Conservation (phyloP, 768 basidiomycete species). For the Russula virescens region DNA sequence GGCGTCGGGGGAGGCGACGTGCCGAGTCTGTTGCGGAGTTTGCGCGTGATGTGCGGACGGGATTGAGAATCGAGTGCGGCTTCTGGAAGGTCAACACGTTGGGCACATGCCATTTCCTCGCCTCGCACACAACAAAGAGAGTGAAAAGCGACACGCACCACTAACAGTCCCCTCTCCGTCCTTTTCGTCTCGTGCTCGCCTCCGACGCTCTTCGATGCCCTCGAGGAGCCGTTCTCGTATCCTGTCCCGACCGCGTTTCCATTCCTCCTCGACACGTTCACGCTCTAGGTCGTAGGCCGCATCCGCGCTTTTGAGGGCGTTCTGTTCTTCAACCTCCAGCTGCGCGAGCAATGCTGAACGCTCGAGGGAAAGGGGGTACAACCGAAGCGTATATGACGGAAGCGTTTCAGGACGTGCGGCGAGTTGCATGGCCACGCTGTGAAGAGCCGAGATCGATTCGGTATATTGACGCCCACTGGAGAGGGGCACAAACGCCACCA, state of each 20-base stretch:
- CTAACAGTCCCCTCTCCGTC: constrained; percentile 79
- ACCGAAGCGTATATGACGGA: constrained; percentile 59
- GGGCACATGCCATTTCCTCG: neutral
- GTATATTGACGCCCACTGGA: constrained; percentile 53
- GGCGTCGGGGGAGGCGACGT: constrained; percentile 77
- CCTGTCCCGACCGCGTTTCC: constrained; percentile 65
- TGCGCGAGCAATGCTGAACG: constrained; percentile 70
- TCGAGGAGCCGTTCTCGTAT: constrained; percentile 75
- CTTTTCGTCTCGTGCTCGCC: constrained; percentile 79
- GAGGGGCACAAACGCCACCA: constrained; percentile 6
- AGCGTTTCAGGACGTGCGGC: constrained; percentile 62
- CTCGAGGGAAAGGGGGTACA: constrained; percentile 69
- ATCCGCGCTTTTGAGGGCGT: constrained; percentile 59
- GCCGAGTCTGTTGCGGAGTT: constrained; percentile 72
- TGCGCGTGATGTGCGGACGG: constrained; percentile 75
- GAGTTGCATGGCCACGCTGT: constrained; percentile 53
- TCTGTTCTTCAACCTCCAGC: constrained; percentile 59
- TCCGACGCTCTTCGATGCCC: constrained; percentile 76
- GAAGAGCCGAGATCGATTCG: constrained; percentile 58
- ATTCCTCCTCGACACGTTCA: constrained; percentile 77
- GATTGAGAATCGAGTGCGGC: constrained; percentile 69
- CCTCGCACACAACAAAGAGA: neutral
- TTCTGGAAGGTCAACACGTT: constrained; percentile 39
- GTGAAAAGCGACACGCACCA: constrained; percentile 39
- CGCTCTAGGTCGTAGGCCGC: constrained; percentile 74